These are phyloP conservation scores for Pyrenochaeta sp. DNA, from an alignment of 2,329 filamentous ascomycete species.

Conservation along the genomic window DNA sequence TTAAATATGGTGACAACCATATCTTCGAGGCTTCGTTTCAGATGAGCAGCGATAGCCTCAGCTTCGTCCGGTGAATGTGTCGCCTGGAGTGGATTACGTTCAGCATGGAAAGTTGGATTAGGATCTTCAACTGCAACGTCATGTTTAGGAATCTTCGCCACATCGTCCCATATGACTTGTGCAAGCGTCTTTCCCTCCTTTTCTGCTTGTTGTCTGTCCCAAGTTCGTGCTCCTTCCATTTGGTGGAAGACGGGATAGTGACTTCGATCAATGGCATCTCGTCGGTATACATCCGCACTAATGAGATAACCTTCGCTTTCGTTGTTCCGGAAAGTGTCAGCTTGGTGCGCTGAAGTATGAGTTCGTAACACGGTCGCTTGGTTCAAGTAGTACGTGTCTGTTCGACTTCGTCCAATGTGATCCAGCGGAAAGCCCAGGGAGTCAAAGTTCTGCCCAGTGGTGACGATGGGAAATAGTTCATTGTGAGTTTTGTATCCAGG, in stretches of 20 bases:
- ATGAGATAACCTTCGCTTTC: constrained; percentile 84
- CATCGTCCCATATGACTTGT: constrained; percentile 72
- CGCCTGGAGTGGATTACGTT: constrained; percentile 83
- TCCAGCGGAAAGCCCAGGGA: constrained; percentile 90
- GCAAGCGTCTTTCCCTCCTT: constrained; percentile 58
- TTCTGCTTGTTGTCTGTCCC: constrained; percentile 74
- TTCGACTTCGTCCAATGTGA: constrained; percentile 85
- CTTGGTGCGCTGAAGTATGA: constrained; percentile 93
- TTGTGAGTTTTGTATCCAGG: constrained; percentile 80
- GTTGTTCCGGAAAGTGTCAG: constrained; percentile 78
- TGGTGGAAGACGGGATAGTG: constrained; percentile 99
- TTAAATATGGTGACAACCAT: constrained; percentile 91
- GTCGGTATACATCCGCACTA: constrained; percentile 91
- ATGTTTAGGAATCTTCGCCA: constrained; percentile 76
- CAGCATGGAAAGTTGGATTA: constrained; percentile 77
- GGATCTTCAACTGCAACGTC: constrained; percentile 81
- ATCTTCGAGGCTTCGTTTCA: constrained; percentile 88
- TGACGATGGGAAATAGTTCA: constrained; percentile 82
- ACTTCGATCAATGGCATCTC: constrained; percentile 92
- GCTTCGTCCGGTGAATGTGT: constrained; percentile 79
- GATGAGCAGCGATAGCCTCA: constrained; percentile 81
- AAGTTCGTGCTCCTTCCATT: constrained; percentile 94
- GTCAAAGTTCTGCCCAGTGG: constrained; percentile 90
- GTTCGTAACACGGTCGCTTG: constrained; percentile 83
- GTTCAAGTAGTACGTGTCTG: constrained; percentile 97